Base-by-base conservation (phyloP, 192 early-diverging fungal genomes). In the Rhizophagus prolifer region DNA sequence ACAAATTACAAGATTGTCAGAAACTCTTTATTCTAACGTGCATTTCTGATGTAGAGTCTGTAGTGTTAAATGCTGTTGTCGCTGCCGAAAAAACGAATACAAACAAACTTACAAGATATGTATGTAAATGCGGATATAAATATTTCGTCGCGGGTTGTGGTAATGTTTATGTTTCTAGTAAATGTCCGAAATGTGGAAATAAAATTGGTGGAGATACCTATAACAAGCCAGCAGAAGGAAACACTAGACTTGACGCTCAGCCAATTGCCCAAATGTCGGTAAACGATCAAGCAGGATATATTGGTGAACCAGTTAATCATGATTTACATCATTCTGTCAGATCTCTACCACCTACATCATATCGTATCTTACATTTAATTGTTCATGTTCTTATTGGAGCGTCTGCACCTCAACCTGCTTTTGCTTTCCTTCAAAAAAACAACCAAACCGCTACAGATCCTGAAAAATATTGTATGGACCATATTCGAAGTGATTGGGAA, bases 291-390 rank as follows among this genome's bases (percentile, higher is more conserved):
- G 64, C n/a, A 9, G 77, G 77, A 46, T 78, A 78, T 38, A 46
- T 78, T 34, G 7, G 23, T 2, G 65, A 78, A 41, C 16, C 25
- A 26, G 12, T n/a, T 2, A 46, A 41, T 26, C 34, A 4, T 16
- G 31, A 36, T 8, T n/a, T 34, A n/a, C 12, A 36, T 13, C 21
- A 78, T 30, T 44, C 69, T 16, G 58, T 72, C 2, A 28, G 77
- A 75, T 8, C 54, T 14, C 4, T 78, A 44, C 26, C 70, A 30
- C 77, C 77, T 44, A 10, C 77, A n/a, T 61, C 77, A 31, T 78
- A 78, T 31, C 68, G 77, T 16, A 62, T 72, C 41, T 65, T 78
- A 25, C 77, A 78, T 50, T 65, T 78, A 14, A 73, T 78, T 19
- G 62, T 71, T 62, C 69, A 78, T 64, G 26, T 31, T 36, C 16